phyloP scores from a whole-genome alignment of 129 eudicot genomes.

The Chrysanthemum makinoi region DNA sequence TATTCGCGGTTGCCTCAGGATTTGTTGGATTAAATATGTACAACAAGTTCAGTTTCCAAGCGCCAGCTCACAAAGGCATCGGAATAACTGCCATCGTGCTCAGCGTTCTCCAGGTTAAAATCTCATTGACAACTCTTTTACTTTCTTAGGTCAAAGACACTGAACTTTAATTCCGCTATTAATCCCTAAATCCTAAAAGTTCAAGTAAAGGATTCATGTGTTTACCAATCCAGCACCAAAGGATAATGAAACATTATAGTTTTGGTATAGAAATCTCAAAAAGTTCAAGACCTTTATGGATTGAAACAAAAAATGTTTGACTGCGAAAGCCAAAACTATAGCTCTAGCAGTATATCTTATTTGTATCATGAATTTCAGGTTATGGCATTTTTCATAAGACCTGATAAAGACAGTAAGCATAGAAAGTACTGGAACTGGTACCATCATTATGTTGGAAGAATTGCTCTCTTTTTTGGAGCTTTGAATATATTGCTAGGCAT shows the following conservation, averaged over 20 bases:
- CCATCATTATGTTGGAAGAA: slow-evolving; percentile 72
- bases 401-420: slow-evolving; percentile 68
- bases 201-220: not conserved
- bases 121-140: not conserved
- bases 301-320: not conserved
- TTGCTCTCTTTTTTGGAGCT: slow-evolving; percentile 72
- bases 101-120: slow-evolving; percentile 71
- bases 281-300: too few relatives aligned
- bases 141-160: slow-evolving; percentile 14
- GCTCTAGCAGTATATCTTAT: slow-evolving; percentile 6
- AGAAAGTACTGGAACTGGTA: slow-evolving; percentile 81
- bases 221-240: not conserved
- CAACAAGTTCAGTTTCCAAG: slow-evolving; percentile 41
- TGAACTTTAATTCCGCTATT: not conserved
- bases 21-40: slow-evolving; percentile 67
- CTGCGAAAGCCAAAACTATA: slow-evolving; percentile 11
- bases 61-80: slow-evolving; percentile 72
- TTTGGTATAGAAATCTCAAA: not conserved
- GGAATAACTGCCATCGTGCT: slow-evolving; percentile 68
- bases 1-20: slow-evolving; percentile 55
- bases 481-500: slow-evolving; percentile 74
- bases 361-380: slow-evolving; percentile 48
- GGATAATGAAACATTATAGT: not conserved
- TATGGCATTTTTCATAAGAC: slow-evolving; percentile 69
- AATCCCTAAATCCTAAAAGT: not conserved